phyloP scores from a whole-genome alignment of 2,329 filamentous ascomycete species.

The Calonectria ilicicola region DNA sequence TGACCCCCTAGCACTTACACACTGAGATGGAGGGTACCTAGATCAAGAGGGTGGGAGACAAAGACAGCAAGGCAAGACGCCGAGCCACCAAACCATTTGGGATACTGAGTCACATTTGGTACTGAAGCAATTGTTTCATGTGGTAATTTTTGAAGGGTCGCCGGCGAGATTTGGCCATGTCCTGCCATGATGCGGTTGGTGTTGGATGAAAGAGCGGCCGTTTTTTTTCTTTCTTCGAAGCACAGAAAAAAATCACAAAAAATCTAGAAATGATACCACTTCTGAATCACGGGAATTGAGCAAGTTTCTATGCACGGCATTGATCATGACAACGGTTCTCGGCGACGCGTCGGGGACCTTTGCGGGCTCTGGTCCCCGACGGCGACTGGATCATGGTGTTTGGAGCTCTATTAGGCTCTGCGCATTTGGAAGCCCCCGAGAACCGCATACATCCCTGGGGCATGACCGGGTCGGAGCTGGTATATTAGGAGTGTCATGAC shows the following conservation, averaged over 20 bases:
- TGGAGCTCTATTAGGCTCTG: not conserved
- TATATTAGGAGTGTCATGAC: not conserved
- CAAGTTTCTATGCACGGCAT: not conserved
- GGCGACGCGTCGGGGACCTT: not conserved
- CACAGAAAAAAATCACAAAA: not conserved
- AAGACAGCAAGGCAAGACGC: slow-evolving; percentile 29
- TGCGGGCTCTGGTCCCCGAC: slow-evolving; percentile 2
- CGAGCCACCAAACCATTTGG: slow-evolving; percentile 29
- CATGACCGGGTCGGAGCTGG: not conserved
- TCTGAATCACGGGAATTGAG: not conserved
- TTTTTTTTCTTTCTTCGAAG: too few relatives aligned
- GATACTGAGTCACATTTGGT: slow-evolving; percentile 13
- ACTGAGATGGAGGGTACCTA: slow-evolving; percentile 1
- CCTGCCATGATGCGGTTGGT: slow-evolving; percentile 6
- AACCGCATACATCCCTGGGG: not conserved
- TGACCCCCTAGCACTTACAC: not conserved
- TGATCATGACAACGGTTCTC: not conserved
- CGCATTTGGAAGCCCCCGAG: not conserved
- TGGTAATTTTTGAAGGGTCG: not conserved
- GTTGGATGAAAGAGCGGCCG: not conserved
- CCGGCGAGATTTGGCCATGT: not conserved
- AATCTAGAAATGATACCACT: not conserved
- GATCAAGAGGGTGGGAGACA: slow-evolving; percentile 27
- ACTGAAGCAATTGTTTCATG: not conserved
- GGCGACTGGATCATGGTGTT: not conserved